phyloP scores from a whole-genome alignment of 345 rosid species.

The Gossypium longicalyx region DNA sequence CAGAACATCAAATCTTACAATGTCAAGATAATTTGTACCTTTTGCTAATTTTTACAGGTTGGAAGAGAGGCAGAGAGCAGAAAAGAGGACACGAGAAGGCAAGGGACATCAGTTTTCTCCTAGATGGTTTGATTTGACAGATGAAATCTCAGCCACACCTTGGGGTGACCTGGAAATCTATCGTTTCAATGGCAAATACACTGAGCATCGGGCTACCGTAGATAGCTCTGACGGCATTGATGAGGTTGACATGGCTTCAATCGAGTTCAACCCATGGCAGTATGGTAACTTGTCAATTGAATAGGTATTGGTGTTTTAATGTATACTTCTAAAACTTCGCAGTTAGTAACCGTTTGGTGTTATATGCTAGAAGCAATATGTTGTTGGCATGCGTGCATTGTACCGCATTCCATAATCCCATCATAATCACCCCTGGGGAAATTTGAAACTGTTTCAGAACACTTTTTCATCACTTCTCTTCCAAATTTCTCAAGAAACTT shows the following conservation, averaged over 20 bases:
- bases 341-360: constrained; percentile 18
- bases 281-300: constrained; percentile 50
- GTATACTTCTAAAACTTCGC: constrained; percentile 10
- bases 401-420: constrained; percentile 8
- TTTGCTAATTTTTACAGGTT: constrained; percentile 35
- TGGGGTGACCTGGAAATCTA: constrained; percentile 77
- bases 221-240: constrained; percentile 36
- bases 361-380: constrained; percentile 5
- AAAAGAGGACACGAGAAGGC: constrained; percentile 58
- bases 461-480: neutral
- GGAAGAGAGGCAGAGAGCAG: constrained; percentile 81
- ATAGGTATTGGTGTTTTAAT: constrained; percentile 24
- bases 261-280: constrained; percentile 78
- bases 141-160: constrained; percentile 57
- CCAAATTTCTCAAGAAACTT: neutral
- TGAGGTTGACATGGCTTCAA: constrained; percentile 35
- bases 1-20: neutral
- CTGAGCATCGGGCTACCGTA: constrained; percentile 42
- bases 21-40: neutral
- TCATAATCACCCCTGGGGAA: constrained; percentile 14
- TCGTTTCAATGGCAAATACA: constrained; percentile 59
- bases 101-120: constrained; percentile 56
- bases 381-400: constrained; percentile 6
- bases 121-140: constrained; percentile 70
- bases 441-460: neutral